phyloP scores from a whole-genome alignment of 2,329 filamentous ascomycete genomes.

The Fusarium mangiferae region DNA sequence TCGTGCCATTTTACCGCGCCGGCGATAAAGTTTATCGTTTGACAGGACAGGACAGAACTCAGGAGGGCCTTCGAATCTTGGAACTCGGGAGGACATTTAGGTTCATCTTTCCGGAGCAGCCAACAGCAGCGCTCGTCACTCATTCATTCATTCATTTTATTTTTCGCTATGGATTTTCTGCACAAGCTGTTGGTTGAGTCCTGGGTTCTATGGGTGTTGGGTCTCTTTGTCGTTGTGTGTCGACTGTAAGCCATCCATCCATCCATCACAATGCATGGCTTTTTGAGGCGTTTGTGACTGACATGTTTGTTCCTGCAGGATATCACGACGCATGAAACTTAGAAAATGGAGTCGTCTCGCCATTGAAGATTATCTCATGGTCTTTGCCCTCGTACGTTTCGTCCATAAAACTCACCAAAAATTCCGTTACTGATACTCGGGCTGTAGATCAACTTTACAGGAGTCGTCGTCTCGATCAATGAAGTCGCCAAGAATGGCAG shows the following conservation, averaged over 20 bases:
- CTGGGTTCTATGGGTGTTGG: slow-evolving; percentile 45
- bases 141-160: background rate
- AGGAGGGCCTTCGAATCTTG: background rate
- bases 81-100: background rate
- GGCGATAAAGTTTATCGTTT: background rate
- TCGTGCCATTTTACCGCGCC: background rate
- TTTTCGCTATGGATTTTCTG: slow-evolving; percentile 40
- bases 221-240: slow-evolving; percentile 40
- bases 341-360: slow-evolving; percentile 60
- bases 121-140: background rate
- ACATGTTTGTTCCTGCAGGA: background rate
- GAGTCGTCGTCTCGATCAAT: slow-evolving; percentile 55
- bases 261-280: background rate
- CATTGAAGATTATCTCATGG: slow-evolving; percentile 67
- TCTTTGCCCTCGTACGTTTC: slow-evolving; percentile 55
- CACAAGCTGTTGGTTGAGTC: slow-evolving; percentile 44
- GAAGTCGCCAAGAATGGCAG: slow-evolving; percentile 56
- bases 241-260: slow-evolving; percentile 35
- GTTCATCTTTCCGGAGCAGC: background rate
- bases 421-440: background rate
- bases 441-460: slow-evolving; percentile 49
- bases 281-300: background rate
- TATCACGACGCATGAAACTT: slow-evolving; percentile 51
- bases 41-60: background rate
- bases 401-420: background rate